Evolutionary conservation across 164 flowering plant species (phyloP).

Genomic region (Stephania cephalantha): DNA sequence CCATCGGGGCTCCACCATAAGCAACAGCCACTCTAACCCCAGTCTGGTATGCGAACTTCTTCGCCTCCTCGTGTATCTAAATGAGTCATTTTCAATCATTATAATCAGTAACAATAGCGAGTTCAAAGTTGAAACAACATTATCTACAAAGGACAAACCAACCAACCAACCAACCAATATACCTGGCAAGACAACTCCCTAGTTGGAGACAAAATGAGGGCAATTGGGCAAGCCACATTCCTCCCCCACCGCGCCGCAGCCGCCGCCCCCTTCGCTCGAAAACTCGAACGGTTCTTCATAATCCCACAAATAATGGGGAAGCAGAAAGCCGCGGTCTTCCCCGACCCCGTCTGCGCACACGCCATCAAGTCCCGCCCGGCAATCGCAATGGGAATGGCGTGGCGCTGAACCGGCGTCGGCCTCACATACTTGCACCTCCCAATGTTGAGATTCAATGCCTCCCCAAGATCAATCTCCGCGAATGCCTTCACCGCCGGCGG

Average conservation of each 20-base stretch:
- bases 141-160: background rate
- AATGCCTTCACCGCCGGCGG: slow-evolving; percentile 41
- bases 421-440: slow-evolving; percentile 48
- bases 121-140: background rate
- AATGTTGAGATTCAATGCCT: slow-evolving; percentile 38
- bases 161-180: background rate
- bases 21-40: slow-evolving; percentile 57
- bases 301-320: slow-evolving; percentile 54
- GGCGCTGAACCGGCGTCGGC: slow-evolving; percentile 61
- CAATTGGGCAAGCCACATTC: slow-evolving; percentile 35
- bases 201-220: slow-evolving; percentile 54
- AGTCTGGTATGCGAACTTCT: slow-evolving; percentile 50
- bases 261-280: background rate
- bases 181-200: slow-evolving; percentile 63
- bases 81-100: background rate
- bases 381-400: slow-evolving; percentile 48
- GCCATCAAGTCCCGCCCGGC: slow-evolving; percentile 70
- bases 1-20: slow-evolving; percentile 58
- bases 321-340: slow-evolving; percentile 65
- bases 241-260: slow-evolving; percentile 6
- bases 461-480: slow-evolving; percentile 43
- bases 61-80: slow-evolving; percentile 61
- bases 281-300: slow-evolving; percentile 13
- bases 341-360: slow-evolving; percentile 67
- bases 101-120: too few relatives aligned